Evolutionary conservation across 371 early-diverging fungal species (phyloP), one percentile per base, ranked within the genome.

Genomic region (Dentiscutata heterogama): DNA sequence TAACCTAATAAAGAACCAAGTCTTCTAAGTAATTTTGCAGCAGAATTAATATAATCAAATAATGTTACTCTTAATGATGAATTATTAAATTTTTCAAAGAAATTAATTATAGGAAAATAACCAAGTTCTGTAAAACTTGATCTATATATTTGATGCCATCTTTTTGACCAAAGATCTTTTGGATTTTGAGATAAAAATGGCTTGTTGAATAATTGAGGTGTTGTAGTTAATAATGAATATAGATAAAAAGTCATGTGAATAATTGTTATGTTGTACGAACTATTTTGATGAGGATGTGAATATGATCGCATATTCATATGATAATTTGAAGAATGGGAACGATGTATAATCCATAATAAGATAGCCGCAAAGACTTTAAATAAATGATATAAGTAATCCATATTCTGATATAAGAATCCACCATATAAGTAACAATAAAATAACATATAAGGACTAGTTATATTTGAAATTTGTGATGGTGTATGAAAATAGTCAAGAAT

Each of bases 361-460:
- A 50, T 5, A 8, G 77, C 35, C 1, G 27, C 10, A 8, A 50
- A 13, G 18, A 42, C 2, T 25, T 54, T 29, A 63, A 61, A 22
- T 50, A 22, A 22, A 18, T 77, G 29, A 31, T 46, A 77, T 10
- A 42, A 6, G 22, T 39, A 77, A 61, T 58, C 22, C 77, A 77
- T 77, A 20, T 58, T 61, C 22, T 50, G 16, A 50, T 13, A 31
- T 42, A 77, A 53, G 6, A 63, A 46, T 58, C 20, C 63, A 6
- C 63, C 63, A 50, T 77, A 77, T 16, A 58, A n/a, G 20, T 77
- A 77, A 58, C 77, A 77, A 77, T 77, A 77, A 22, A 77, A 46
- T 77, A 77, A 61, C 13, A 46, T 42, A 58, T 60, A 63, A n/a
- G 63, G 77, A 61, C 20, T 46, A 16, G 29, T 27, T 64, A 27